Percentiles rank a stretch among this genome's conserved stretches.
These are phyloP conservation scores for Nevesoporus exiguus DNA, from an alignment of 768 basidiomycete species.

Conservation along the genomic window DNA sequence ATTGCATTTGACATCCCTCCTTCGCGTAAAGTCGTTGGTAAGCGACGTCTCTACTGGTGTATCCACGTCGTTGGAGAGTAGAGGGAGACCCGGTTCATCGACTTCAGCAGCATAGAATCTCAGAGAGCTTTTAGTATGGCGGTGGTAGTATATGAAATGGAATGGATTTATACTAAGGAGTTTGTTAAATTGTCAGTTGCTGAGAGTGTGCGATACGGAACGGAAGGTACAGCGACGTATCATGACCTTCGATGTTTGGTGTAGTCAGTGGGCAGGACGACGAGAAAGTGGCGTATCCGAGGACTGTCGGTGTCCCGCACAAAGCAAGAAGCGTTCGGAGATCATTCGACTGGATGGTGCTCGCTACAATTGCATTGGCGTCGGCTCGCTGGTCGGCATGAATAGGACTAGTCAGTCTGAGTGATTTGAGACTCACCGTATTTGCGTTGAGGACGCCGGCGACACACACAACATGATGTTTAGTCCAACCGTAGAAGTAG, in stretches of 20 bases:
- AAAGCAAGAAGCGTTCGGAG: constrained; percentile 10
- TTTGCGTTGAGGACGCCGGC: constrained; percentile 44
- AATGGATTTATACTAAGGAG: constrained; percentile 14
- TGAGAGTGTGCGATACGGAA: constrained; percentile 2
- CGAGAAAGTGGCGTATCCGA: constrained; percentile 24
- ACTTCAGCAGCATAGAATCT: constrained; percentile 61
- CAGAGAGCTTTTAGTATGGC: constrained; percentile 51
- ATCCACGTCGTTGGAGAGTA: constrained; percentile 11
- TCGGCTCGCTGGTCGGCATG: constrained; percentile 14
- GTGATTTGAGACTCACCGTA: constrained; percentile 27
- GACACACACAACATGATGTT: constrained; percentile 43
- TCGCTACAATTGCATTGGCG: constrained; percentile 11
- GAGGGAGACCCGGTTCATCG: constrained; percentile 26
- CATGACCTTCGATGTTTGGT: constrained; percentile 36
- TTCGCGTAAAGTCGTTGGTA: constrained; percentile 39
- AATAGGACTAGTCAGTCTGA: neutral
- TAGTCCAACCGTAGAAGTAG: constrained; percentile 58
- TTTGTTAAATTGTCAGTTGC: constrained; percentile 12
- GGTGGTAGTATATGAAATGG: constrained; percentile 47
- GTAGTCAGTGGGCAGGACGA: constrained; percentile 5
- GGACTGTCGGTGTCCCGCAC: constrained; percentile 29
- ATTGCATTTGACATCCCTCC: constrained; percentile 4
- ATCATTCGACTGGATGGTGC: constrained; percentile 18
- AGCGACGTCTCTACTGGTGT: constrained; percentile 30
- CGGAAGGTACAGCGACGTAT: constrained; percentile 8